phyloP scores from a whole-genome alignment of 192 early-diverging fungal species.

The Backusella tuberculispora region DNA sequence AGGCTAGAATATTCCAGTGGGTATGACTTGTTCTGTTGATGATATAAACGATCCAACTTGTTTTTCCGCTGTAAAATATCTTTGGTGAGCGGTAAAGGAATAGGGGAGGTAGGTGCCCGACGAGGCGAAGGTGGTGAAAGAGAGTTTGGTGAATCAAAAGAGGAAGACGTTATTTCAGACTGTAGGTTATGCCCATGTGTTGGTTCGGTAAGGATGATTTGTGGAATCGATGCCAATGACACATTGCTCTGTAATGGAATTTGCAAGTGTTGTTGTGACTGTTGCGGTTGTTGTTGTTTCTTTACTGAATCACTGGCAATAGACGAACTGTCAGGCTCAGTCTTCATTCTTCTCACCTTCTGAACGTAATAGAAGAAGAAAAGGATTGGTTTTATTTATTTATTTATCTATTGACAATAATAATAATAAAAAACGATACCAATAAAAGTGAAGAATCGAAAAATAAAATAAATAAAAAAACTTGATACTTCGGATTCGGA shows the following conservation, averaged over 20 bases:
- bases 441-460: too few species aligned
- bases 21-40: not conserved
- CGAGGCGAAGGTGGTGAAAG: not conserved
- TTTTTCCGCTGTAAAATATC: constrained; percentile 36
- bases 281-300: not conserved
- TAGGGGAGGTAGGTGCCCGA: not conserved
- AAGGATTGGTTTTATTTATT: too few species aligned
- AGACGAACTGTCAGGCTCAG: not conserved
- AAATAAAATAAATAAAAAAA: too few species aligned
- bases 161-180: not conserved
- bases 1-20: constrained; percentile 10
- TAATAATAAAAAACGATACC: too few species aligned
- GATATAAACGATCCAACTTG: constrained; percentile 32
- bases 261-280: not conserved
- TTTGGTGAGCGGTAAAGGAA: constrained; percentile 39
- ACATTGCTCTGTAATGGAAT: not conserved
- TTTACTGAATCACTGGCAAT: not conserved
- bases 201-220: constrained; percentile 6
- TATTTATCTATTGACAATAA: too few species aligned
- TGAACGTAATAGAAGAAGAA: too few species aligned
- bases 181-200: not conserved
- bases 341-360: not conserved
- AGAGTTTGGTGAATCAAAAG: not conserved
- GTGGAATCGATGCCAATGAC: not conserved
- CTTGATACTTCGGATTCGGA: too few species aligned